Evolutionary conservation across 2,329 filamentous ascomycete genomes (phyloP), one percentile per base, ranked within the genome.

Genomic region (Akanthomyces muscarius): DNA sequence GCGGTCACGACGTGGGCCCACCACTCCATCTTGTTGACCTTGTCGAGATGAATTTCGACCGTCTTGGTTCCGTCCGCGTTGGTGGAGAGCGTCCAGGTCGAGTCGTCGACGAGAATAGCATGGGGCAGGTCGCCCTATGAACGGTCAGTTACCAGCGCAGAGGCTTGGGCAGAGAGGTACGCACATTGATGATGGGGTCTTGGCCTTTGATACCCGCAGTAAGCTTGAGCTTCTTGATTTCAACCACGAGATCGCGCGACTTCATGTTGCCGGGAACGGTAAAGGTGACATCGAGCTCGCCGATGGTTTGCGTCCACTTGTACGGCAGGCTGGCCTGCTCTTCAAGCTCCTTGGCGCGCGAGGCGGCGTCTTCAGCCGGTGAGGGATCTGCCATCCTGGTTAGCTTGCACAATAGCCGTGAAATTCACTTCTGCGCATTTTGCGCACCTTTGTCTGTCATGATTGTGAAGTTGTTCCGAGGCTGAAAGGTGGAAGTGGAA

Each of bases 1-100:
- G 80, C 78, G 8, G 89, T 96, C 42, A 98, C 85, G 45, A 98
- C 91, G 78, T 98, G 92, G 38, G 91, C 80, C 95, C 95, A 99
- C 95, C 95, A 99, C 78, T 97, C 91, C 86, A 96, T 90, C 83
- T 97, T 95, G 82, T 97, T 97, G 68, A 86, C 78, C 79, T 99
- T 99, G 81, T 97, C 92, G 59, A 99, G 89, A 77, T 97, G 92
- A 69, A 98, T 86, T 73, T 89, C 86, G 68, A 97, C 76, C 30
- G 76, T 79, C 75, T 84, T 86, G 66, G 78, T 85, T 73, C 92
- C 89, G 78, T 96, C 80, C 1, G 86, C 76, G 55, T 87, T 86
- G 23, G 89, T 81, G 64, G 90, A 84, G 54, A 99, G 86, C 2
- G 94, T 97, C 95, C 95, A 99, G 64, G 94, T 96, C 61, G 89